Conservation (phyloP, 257 asterid species). For the Scutellaria minor region DNA sequence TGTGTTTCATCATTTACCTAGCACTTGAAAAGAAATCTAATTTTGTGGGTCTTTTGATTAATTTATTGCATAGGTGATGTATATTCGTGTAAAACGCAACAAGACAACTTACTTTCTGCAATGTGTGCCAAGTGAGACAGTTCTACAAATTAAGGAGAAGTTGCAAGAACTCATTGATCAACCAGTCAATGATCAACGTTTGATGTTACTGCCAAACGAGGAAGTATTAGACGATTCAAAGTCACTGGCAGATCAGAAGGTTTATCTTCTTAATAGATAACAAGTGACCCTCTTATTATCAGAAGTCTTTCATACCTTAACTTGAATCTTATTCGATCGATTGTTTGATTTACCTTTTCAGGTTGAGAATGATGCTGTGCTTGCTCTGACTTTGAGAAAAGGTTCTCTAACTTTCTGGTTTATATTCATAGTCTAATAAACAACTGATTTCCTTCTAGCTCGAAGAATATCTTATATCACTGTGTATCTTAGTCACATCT, state of each 20-base stretch:
- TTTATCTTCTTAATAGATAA: constrained; percentile 30
- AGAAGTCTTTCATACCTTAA: constrained; percentile 13
- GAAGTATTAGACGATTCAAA: constrained; percentile 80
- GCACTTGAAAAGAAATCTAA: constrained; percentile 13
- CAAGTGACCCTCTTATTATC: not conserved
- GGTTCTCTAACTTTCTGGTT: constrained; percentile 49
- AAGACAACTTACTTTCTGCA: constrained; percentile 88
- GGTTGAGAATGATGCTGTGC: constrained; percentile 90
- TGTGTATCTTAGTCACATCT: not conserved
- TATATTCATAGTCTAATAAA: constrained; percentile 17
- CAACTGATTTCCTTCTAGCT: constrained; percentile 1
- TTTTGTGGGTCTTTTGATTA: constrained; percentile 21
- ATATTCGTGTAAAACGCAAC: constrained; percentile 88
- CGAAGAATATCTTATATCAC: not conserved
- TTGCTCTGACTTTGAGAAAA: constrained; percentile 91
- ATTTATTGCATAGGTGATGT: constrained; percentile 66
- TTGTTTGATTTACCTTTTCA: constrained; percentile 41
- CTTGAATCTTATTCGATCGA: constrained; percentile 24
- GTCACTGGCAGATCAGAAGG: constrained; percentile 93
- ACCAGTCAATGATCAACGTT: constrained; percentile 70
- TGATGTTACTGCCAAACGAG: constrained; percentile 58
- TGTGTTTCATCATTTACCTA: constrained; percentile 16
- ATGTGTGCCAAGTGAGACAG: constrained; percentile 83
- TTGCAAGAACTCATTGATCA: constrained; percentile 79
- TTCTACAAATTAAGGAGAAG: constrained; percentile 80